Base-by-base conservation (phyloP, 2,329 filamentous ascomycete species). In the Nemania bipapillata region DNA sequence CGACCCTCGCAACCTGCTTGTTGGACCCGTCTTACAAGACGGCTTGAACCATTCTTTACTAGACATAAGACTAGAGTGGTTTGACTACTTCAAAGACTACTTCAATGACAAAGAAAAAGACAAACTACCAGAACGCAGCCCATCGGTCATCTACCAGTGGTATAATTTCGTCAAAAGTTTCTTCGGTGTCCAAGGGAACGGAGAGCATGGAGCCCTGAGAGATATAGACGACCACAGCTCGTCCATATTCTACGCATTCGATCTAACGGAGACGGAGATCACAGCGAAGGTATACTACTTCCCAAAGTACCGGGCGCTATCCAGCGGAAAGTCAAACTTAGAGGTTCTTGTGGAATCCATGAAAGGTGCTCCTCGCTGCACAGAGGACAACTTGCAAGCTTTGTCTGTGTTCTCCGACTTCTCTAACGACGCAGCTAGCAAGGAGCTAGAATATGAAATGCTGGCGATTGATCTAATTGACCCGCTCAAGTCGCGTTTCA, bases 381-480 rank as follows among this genome's bases (percentile, higher is more conserved):
- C 20, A 2, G 12, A 22, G 0, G 9, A 37, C 1, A 68, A 68
- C 4, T 22, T 70, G 22, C 2, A 55, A 1, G 65, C 65, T 1
- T 42, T 65, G 0, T 35, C 35, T 30, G 15, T 65, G 2, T 68
- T 70, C 53, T 60, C 53, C 17, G 22, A 68, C 3, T 70, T 68
- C 40, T 26, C 52, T 15, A 35, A 37, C 0, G 61, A 70, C 4
- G 2, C 42, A 28, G 50, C 61, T 0, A 65, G 17, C 45, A 12
- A 6, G 6, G 15, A 28, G 7, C 37, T 68, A 0, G 68, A 70
- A 58, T 55, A 59, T 5, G 68, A 70, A 22, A 70, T 70, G 65
- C 40, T 70, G 30, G 65, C 68, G 12, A 68, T 70, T 37, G 68
- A 70, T 45, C 35, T 70, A 4, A 63, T 70, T 2, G 57, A 70